phyloP scores from a whole-genome alignment of 2,329 filamentous ascomycete species.

The Colletotrichum sp. region DNA sequence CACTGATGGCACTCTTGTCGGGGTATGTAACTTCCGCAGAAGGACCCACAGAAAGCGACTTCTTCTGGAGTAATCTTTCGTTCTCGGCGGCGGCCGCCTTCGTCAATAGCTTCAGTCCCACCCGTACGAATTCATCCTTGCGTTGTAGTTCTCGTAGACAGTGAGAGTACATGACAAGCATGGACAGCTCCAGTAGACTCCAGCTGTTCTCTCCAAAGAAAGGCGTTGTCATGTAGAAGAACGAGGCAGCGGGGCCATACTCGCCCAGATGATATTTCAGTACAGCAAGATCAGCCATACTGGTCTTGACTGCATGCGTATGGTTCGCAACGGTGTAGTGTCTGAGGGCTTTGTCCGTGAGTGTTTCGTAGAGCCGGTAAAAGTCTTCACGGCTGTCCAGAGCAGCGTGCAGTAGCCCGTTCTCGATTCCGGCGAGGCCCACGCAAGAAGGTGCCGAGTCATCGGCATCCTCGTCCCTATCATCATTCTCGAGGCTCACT shows the following conservation, averaged over 20 bases:
- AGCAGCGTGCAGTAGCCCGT: constrained; percentile 63
- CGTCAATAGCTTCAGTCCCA: constrained; percentile 74
- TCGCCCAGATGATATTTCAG: constrained; percentile 81
- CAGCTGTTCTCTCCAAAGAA: constrained; percentile 82
- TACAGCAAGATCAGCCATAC: constrained; percentile 84
- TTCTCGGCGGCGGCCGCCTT: constrained; percentile 66
- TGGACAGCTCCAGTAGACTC: constrained; percentile 79
- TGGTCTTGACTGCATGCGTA: constrained; percentile 75
- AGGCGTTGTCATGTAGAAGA: constrained; percentile 79
- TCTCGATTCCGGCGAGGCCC: constrained; percentile 49
- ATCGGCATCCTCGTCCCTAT: constrained; percentile 18
- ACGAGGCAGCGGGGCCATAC: constrained; percentile 73
- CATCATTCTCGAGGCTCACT: constrained; percentile 55
- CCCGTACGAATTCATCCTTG: constrained; percentile 79
- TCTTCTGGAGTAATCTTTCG: constrained; percentile 48
- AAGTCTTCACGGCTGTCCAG: constrained; percentile 68
- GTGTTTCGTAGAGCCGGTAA: constrained; percentile 70
- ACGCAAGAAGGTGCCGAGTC: constrained; percentile 18
- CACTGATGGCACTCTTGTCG: constrained; percentile 44
- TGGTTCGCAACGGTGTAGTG: constrained; percentile 84
- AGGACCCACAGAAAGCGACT: constrained; percentile 20
- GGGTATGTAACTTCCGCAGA: constrained; percentile 29
- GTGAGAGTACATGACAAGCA: constrained; percentile 84
- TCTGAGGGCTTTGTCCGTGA: constrained; percentile 85
- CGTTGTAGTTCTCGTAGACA: constrained; percentile 80